Evolutionary conservation across 495 filamentous ascomycete species (phyloP).

Genomic region (Opeltia flavorubescens): DNA sequence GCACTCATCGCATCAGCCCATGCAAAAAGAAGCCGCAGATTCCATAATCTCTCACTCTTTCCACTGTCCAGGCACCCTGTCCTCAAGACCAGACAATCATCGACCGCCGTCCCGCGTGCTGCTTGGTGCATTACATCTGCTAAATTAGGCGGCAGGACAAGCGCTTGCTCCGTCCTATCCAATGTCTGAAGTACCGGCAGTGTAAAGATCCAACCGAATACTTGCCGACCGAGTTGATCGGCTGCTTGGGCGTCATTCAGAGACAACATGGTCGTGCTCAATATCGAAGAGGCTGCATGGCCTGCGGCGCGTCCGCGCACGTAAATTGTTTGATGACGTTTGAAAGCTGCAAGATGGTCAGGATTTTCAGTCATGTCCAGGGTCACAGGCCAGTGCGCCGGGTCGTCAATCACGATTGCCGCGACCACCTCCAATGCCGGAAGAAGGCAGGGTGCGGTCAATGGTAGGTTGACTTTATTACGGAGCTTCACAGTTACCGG

Average conservation of each 20-base stretch:
- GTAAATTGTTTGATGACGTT: constrained; percentile 58
- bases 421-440: constrained; percentile 61
- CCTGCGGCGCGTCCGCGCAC: constrained; percentile 64
- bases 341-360: constrained; percentile 52
- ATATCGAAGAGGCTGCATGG: constrained; percentile 52
- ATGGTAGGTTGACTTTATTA: constrained; percentile 27
- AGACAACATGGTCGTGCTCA: constrained; percentile 59
- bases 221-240: constrained; percentile 19
- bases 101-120: constrained; percentile 53
- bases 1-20: constrained; percentile 48
- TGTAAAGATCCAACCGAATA: constrained; percentile 68
- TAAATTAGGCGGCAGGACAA: constrained; percentile 50
- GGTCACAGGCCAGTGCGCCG: constrained; percentile 73
- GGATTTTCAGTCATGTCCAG: constrained; percentile 62
- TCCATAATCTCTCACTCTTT: constrained; percentile 55
- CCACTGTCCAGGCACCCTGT: constrained; percentile 43
- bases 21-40: constrained; percentile 64
- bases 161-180: constrained; percentile 59
- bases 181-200: constrained; percentile 47
- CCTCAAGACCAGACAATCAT: constrained; percentile 59
- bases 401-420: constrained; percentile 49
- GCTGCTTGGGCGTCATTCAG: constrained; percentile 28
- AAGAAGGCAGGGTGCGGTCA: constrained; percentile 63
- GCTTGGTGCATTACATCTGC: constrained; percentile 30
- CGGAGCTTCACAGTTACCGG: constrained; percentile 47